These are phyloP conservation scores for Russula ochroleuca DNA, from an alignment of 768 basidiomycete species.

Conservation along the genomic window DNA sequence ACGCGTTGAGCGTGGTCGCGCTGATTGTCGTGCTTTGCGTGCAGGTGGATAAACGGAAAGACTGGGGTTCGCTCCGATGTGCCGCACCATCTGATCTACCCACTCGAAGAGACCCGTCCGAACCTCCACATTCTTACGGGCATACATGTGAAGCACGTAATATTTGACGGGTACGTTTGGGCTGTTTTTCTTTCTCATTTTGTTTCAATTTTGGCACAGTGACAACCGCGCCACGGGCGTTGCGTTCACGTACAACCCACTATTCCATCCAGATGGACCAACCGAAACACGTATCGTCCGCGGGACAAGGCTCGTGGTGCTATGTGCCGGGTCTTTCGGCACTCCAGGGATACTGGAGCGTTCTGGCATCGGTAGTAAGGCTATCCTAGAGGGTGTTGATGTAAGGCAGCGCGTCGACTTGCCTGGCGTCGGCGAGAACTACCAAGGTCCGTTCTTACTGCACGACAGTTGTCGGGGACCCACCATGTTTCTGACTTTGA, in stretches of 20 bases:
- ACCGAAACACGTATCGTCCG: conserved; percentile 24
- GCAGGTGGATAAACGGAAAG: conserved; percentile 49
- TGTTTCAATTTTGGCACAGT: conserved; percentile 25
- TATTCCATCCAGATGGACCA: conserved; percentile 28
- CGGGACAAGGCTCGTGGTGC: conserved; percentile 38
- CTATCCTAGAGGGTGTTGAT: conserved; percentile 32
- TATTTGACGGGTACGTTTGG: conserved; percentile 35
- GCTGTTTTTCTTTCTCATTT: not conserved
- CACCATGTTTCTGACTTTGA: conserved; percentile 3
- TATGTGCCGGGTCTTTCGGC: conserved; percentile 41
- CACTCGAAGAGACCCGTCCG: conserved; percentile 30
- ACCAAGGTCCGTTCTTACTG: conserved; percentile 32
- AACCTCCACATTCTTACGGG: conserved; percentile 37
- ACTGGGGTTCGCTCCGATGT: conserved; percentile 56
- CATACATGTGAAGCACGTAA: conserved; percentile 36
- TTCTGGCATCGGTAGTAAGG: conserved; percentile 41
- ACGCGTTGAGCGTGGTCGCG: not conserved
- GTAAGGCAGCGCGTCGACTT: conserved; percentile 37
- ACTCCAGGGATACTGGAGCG: conserved; percentile 53
- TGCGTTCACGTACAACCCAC: conserved; percentile 35
- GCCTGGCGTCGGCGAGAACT: conserved; percentile 44
- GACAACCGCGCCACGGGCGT: conserved; percentile 39
- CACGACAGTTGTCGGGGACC: not conserved
- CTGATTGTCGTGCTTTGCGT: not conserved
- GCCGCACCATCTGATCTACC: conserved; percentile 42